phyloP scores from a whole-genome alignment of 148 eudicot genomes.

The Cornus florida region DNA sequence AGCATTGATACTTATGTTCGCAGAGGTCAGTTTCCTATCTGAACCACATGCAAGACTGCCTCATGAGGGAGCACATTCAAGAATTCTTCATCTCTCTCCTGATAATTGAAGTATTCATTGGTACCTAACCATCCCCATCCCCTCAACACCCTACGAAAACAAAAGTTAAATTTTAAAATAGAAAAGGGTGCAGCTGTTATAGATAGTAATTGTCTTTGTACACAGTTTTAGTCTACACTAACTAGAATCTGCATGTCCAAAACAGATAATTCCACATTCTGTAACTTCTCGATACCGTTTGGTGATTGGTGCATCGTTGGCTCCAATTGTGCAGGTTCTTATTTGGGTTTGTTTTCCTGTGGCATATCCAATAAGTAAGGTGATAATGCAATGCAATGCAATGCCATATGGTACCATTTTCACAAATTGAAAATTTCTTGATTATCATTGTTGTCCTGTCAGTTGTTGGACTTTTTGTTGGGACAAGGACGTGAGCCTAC shows the following conservation, averaged over 20 bases:
- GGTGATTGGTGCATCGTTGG: slow-evolving; percentile 58
- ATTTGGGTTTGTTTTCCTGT: slow-evolving; percentile 60
- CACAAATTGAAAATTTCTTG: not conserved
- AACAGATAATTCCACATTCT: slow-evolving; percentile 63
- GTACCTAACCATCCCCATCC: too few species aligned
- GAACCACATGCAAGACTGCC: too few species aligned
- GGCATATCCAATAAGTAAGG: slow-evolving; percentile 83
- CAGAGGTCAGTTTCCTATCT: slow-evolving; percentile 34
- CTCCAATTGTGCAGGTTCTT: slow-evolving; percentile 57
- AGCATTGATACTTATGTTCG: slow-evolving; percentile 51
- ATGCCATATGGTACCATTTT: not conserved
- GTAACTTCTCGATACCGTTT: slow-evolving; percentile 51
- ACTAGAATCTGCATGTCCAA: not conserved
- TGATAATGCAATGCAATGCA: slow-evolving; percentile 11
- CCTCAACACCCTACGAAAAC: not conserved
- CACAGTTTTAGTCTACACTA: not conserved
- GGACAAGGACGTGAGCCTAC: slow-evolving; percentile 53
- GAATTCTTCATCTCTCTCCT: too few species aligned
- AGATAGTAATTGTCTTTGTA: not conserved
- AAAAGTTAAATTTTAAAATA: too few species aligned
- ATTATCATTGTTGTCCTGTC: slow-evolving; percentile 5
- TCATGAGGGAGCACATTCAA: too few species aligned
- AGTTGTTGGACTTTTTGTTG: slow-evolving; percentile 55
- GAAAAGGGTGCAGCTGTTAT: not conserved
- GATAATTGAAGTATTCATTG: too few species aligned